phyloP scores from a whole-genome alignment of 345 rosid genomes.

The Eucalyptus curtisii region DNA sequence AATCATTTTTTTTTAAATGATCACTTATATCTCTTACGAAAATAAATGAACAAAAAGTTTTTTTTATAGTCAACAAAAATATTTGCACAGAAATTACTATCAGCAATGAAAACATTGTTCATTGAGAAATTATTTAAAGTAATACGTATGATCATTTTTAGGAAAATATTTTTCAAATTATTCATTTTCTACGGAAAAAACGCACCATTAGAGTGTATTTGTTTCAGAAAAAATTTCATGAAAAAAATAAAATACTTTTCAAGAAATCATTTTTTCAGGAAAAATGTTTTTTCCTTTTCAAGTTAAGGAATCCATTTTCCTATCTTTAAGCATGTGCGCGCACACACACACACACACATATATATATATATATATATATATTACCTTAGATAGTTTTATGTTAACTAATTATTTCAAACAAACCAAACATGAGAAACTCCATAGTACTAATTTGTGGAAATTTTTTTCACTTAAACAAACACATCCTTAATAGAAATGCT shows the following conservation, averaged over 20 bases:
- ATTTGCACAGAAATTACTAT: too few species aligned
- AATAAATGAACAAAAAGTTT: too few species aligned
- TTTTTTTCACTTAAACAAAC: neutral
- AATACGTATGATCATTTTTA: too few species aligned
- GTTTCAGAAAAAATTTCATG: neutral
- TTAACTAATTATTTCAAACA: neutral
- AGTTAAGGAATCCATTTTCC: neutral
- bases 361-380: too few species aligned
- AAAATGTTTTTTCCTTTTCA: neutral
- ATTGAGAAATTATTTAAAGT: too few species aligned
- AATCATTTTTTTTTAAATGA: too few species aligned
- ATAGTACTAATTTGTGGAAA: neutral
- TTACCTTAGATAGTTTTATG: neutral
- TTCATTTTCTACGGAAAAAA: accelerated
- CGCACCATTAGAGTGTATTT: neutral
- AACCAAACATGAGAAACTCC: neutral
- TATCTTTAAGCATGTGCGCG: neutral
- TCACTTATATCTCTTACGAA: too few species aligned
- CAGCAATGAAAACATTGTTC: too few species aligned
- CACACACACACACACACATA: too few species aligned
- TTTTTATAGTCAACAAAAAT: too few species aligned
- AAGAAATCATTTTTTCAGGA: neutral
- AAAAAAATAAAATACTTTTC: neutral
- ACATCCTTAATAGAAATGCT: neutral
- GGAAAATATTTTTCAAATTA: too few species aligned